Base-by-base conservation (phyloP, 2,329 filamentous ascomycete genomes). In the Dactylellina drechsleri region DNA sequence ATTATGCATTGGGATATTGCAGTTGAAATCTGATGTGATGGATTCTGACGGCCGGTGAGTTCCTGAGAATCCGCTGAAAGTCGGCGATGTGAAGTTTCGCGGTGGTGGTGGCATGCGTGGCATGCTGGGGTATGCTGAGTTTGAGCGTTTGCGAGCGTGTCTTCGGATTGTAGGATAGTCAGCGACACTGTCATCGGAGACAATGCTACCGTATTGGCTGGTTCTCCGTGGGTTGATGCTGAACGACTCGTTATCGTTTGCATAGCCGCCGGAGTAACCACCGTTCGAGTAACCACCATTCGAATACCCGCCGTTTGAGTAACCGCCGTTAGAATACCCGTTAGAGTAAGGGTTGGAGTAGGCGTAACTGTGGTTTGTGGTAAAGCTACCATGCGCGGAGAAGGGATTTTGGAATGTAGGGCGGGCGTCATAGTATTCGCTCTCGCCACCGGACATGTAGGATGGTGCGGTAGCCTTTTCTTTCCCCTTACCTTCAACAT, bases 311-410 rank as follows among this genome's bases (percentile, higher is more conserved):
- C 43, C 28, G 28, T 71, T 62, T 1, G 60, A 64, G 36, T 68
- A 68, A 1, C 47, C 43, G 13, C 43, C 28, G 28, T 71, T 62
- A 4, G 60, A 64, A 26, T 57, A 62, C 7, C 36, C 45, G 28
- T 59, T 59, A 3, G 60, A 65, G 58, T 56, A 56, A 45, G 36
- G 45, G 41, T 23, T 53, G 75, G 76, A 43, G 62, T 79, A 67
- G 45, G 77, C 75, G 23, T 77, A 73, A 64, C 78, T 82, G 20
- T 83, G 83, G 81, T 75, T 84, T 80, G 26, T 72, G 0, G 91
- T 93, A 52, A 78, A 79, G 36, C 77, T 78, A n/a, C 76, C 76
- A 49, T 78, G 77, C 1, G 77, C 78, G 12, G 78, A 78, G 58
- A 76, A 76, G 43, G 64, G 76, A 57, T 52, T 71, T 52, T 76